phyloP scores from a whole-genome alignment of 768 basidiomycete genomes.

The Mycena rebaudengoi region DNA sequence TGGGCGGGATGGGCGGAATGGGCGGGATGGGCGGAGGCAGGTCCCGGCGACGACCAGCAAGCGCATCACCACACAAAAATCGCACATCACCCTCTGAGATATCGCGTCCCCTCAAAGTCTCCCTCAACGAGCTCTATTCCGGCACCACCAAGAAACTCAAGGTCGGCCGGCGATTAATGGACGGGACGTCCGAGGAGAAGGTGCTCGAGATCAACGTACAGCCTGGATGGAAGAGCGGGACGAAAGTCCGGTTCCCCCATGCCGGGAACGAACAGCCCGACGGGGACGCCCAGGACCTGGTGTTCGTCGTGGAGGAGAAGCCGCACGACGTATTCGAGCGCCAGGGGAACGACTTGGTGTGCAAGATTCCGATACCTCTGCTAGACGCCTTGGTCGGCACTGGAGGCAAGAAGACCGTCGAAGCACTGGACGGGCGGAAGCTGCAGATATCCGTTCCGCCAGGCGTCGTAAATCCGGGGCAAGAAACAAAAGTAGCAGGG shows the following conservation, averaged over 20 bases:
- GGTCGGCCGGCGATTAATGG: constrained; percentile 76
- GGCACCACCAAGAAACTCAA: constrained; percentile 91
- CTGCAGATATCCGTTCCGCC: constrained; percentile 72
- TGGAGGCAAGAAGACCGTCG: constrained; percentile 61
- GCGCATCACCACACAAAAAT: constrained; percentile 30
- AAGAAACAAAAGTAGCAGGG: constrained; percentile 71
- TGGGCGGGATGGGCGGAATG: constrained; percentile 51
- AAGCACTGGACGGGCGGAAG: constrained; percentile 82
- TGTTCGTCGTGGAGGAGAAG: constrained; percentile 97
- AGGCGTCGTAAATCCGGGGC: constrained; percentile 79
- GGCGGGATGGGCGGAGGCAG: constrained; percentile 53
- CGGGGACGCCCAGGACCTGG: constrained; percentile 88
- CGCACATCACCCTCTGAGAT: constrained; percentile 62
- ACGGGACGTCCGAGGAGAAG: constrained; percentile 84
- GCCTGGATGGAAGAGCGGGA: constrained; percentile 97
- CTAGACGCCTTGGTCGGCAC: constrained; percentile 83
- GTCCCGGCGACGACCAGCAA: constrained; percentile 8
- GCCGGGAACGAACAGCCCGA: constrained; percentile 81
- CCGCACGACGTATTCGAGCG: constrained; percentile 80
- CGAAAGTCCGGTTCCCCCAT: constrained; percentile 89
- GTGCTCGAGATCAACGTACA: constrained; percentile 81
- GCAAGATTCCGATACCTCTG: constrained; percentile 70
- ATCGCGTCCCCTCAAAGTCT: constrained; percentile 82
- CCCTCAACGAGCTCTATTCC: constrained; percentile 85
- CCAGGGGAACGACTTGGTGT: constrained; percentile 82